Conservation (phyloP, 2,329 filamentous ascomycete genomes). For the Aspergillus quadricinctus region DNA sequence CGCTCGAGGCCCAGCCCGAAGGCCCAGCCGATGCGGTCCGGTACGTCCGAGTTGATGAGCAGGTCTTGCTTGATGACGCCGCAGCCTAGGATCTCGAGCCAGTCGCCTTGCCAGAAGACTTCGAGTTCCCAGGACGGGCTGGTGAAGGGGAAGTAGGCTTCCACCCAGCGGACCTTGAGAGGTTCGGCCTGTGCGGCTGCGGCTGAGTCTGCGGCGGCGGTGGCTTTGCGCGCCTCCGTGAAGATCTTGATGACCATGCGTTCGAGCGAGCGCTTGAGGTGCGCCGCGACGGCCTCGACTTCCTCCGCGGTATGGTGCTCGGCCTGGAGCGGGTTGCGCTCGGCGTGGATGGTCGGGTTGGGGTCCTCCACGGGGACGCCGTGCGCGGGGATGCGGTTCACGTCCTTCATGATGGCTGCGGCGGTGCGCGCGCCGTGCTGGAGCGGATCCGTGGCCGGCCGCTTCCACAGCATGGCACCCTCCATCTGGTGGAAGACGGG, state of each 20-base stretch:
- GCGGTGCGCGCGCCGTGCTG: constrained; percentile 44
- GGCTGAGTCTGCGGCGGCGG: constrained; percentile 52
- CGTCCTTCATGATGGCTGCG: constrained; percentile 63
- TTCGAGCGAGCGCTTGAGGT: constrained; percentile 86
- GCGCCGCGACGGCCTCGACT: constrained; percentile 74
- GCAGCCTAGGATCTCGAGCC: constrained; percentile 93
- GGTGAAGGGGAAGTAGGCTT: constrained; percentile 97
- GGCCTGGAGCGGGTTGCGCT: constrained; percentile 77
- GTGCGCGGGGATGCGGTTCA: constrained; percentile 68
- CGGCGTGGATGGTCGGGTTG: constrained; percentile 70
- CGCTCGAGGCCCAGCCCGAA: constrained; percentile 92
- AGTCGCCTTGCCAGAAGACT: constrained; percentile 88
- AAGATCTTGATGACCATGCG: constrained; percentile 88
- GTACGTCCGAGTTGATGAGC: constrained; percentile 70
- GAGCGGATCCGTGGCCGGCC: constrained; percentile 39
- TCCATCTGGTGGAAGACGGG: constrained; percentile 99
- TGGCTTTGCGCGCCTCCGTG: constrained; percentile 66
- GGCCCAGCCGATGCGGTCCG: constrained; percentile 80
- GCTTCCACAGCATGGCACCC: constrained; percentile 84
- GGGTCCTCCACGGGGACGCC: constrained; percentile 75
- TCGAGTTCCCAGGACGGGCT: constrained; percentile 94
- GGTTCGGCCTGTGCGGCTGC: constrained; percentile 61
- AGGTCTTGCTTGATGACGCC: constrained; percentile 83
- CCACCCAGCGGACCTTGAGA: constrained; percentile 85
- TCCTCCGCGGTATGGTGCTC: constrained; percentile 68